These are phyloP conservation scores for Candida buenavistaensis DNA, from an alignment of 1,139 yeast genomes.

Conservation along the genomic window DNA sequence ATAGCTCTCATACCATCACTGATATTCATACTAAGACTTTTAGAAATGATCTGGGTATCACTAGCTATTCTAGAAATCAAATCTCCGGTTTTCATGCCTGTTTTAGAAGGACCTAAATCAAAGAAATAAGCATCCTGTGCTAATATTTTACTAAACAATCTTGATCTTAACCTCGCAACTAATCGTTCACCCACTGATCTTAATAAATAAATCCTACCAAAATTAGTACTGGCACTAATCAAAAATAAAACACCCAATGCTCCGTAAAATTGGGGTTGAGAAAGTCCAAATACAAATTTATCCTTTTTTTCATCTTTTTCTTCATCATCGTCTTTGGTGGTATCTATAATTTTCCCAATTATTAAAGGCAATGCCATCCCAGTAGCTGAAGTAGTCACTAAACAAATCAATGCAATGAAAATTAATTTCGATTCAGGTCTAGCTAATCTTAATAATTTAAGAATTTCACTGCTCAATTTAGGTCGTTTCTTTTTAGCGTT, in stretches of 20 bases:
- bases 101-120: constrained; percentile 63
- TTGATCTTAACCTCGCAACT: constrained; percentile 78
- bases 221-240: constrained; percentile 75
- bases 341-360: constrained; percentile 68
- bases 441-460: constrained; percentile 34
- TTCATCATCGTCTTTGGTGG: constrained; percentile 24
- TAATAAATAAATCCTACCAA: constrained; percentile 72
- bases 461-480: constrained; percentile 19
- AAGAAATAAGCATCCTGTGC: constrained; percentile 91
- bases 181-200: constrained; percentile 82
- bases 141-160: constrained; percentile 72
- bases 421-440: constrained; percentile 37
- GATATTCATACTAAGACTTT: constrained; percentile 83
- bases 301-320: constrained; percentile 17
- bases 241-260: constrained; percentile 51
- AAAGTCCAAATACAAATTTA: constrained; percentile 30
- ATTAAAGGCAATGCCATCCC: constrained; percentile 75
- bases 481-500: constrained; percentile 6
- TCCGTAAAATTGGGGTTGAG: constrained; percentile 33
- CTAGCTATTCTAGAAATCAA: constrained; percentile 82
- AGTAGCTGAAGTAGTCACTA: constrained; percentile 52
- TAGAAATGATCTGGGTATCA: constrained; percentile 88
- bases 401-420: constrained; percentile 56
- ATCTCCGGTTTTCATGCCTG: constrained; percentile 80
- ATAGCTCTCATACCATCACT: constrained; percentile 87